phyloP scores from a whole-genome alignment of 192 early-diverging fungal genomes.

The Obelidium mucronatum region DNA sequence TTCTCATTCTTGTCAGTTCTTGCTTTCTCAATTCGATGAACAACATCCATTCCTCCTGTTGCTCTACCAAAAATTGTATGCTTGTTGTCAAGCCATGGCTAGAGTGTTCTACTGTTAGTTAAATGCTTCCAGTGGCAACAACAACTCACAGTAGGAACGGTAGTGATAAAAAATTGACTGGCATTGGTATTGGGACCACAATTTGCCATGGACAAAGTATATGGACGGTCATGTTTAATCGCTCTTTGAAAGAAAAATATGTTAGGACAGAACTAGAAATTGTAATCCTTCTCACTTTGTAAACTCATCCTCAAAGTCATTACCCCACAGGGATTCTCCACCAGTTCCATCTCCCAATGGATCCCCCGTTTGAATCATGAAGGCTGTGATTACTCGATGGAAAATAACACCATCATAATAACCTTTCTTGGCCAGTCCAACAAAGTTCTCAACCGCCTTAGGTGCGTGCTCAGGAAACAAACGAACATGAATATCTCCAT shows the following conservation, averaged over 20 bases:
- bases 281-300: background rate
- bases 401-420: constrained; percentile 96
- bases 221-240: constrained; percentile 60
- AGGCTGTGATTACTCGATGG: constrained; percentile 95
- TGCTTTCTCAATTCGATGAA: constrained; percentile 82
- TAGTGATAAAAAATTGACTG: constrained; percentile 96
- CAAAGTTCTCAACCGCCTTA: constrained; percentile 96
- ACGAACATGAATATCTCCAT: constrained; percentile 89
- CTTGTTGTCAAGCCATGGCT: constrained; percentile 97
- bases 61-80: constrained; percentile 95
- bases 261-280: too few species aligned
- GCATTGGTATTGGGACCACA: constrained; percentile 85
- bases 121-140: too few species aligned
- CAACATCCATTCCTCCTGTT: constrained; percentile 90
- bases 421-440: constrained; percentile 79
- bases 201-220: constrained; percentile 93
- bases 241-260: too few species aligned
- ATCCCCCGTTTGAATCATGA: constrained; percentile 93
- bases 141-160: constrained; percentile 78
- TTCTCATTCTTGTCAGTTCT: constrained; percentile 90
- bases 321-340: constrained; percentile 90
- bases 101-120: constrained; percentile 35
- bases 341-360: constrained; percentile 91
- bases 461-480: constrained; percentile 91
- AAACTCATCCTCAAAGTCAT: constrained; percentile 95